These are phyloP conservation scores for Lunularia cruciata DNA, from an alignment of 225 moss, liverwort and hornwort genomes.

Conservation along the genomic window DNA sequence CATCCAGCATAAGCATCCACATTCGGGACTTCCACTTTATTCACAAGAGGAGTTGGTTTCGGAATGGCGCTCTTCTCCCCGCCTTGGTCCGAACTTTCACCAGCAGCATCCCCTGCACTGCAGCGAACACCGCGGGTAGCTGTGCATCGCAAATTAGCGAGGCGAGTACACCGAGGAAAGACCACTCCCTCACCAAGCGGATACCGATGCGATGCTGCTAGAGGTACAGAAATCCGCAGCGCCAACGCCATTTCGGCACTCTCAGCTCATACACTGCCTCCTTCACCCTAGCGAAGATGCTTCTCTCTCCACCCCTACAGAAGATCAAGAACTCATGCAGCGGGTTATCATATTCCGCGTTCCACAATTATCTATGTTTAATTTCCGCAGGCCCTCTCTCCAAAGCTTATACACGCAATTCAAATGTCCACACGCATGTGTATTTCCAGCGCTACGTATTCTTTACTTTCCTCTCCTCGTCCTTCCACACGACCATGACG, in stretches of 20 bases:
- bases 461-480: background rate
- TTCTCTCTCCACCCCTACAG: background rate
- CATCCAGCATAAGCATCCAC: conserved; percentile 51
- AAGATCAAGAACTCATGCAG: conserved; percentile 18
- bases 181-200: conserved; percentile 4
- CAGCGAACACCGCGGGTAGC: conserved; percentile 42
- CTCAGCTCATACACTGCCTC: conserved; percentile 23
- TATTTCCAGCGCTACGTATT: background rate
- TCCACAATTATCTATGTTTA: background rate
- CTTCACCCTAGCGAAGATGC: background rate
- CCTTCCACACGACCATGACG: background rate
- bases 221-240: conserved; percentile 29
- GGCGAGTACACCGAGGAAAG: conserved; percentile 26
- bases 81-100: conserved; percentile 29
- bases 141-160: conserved; percentile 15
- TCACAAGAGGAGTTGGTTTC: conserved; percentile 21
- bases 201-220: conserved; percentile 17
- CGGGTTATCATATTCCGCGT: background rate
- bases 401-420: background rate
- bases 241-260: conserved; percentile 37
- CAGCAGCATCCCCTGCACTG: conserved; percentile 41
- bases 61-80: conserved; percentile 21
- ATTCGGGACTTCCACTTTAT: conserved; percentile 27
- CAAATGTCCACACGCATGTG: background rate
- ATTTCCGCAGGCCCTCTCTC: no score